Conservation (phyloP, 2,329 filamentous ascomycete genomes). For the Fusarium liriodendri region DNA sequence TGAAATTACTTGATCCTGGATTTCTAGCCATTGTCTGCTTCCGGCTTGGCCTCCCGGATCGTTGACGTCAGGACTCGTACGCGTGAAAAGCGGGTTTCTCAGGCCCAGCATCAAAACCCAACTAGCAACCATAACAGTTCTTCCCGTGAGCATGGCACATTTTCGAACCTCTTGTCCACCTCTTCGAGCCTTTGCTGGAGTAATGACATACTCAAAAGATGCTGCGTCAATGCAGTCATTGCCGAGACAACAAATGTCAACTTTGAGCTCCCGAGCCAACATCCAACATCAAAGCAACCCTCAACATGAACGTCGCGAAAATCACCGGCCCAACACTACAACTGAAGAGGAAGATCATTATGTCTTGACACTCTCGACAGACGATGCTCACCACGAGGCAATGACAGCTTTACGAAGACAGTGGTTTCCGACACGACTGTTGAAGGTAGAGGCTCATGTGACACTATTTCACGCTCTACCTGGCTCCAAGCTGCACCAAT, state of each 20-base stretch:
- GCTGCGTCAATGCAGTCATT: background rate
- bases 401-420: slow-evolving; percentile 23
- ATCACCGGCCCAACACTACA: slow-evolving; percentile 4
- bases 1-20: background rate
- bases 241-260: background rate
- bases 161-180: background rate
- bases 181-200: background rate
- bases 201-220: background rate
- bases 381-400: slow-evolving; percentile 11
- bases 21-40: background rate
- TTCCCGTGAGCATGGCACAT: background rate
- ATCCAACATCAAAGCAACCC: slow-evolving; percentile 7
- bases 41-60: background rate
- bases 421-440: slow-evolving; percentile 23
- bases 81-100: background rate
- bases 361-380: slow-evolving; percentile 24
- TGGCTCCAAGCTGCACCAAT: slow-evolving; percentile 12
- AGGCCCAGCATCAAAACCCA: background rate
- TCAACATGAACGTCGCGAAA: slow-evolving; percentile 25
- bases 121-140: background rate
- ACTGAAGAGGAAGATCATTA: slow-evolving; percentile 11
- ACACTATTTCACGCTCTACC: slow-evolving; percentile 34
- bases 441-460: slow-evolving; percentile 31
- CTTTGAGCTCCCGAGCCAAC: background rate
- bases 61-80: background rate